Conservation (phyloP, 192 early-diverging fungal genomes). For the Entomortierella beljakovae region DNA sequence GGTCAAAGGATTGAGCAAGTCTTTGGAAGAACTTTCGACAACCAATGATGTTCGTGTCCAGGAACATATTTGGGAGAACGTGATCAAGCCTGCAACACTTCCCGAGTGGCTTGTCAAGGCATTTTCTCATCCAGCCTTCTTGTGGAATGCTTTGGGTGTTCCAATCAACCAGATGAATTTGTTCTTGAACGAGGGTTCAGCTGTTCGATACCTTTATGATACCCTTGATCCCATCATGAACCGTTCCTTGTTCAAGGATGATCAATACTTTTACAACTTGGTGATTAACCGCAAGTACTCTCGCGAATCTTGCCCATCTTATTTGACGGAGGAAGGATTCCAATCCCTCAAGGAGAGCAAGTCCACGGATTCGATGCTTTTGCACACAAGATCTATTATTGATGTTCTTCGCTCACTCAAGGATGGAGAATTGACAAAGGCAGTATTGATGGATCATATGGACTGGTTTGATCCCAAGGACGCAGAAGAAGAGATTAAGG, state of each 20-base stretch:
- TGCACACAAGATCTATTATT: slow-evolving; percentile 88
- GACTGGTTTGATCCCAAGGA: slow-evolving; percentile 84
- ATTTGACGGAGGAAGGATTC: slow-evolving; percentile 80
- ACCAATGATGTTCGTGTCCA: slow-evolving; percentile 71
- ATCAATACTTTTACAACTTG: slow-evolving; percentile 92
- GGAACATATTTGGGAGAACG: slow-evolving; percentile 69
- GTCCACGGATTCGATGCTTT: slow-evolving; percentile 71
- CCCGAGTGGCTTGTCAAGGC: slow-evolving; percentile 66
- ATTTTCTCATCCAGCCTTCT: slow-evolving; percentile 82
- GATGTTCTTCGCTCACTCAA: slow-evolving; percentile 68
- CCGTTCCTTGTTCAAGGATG: slow-evolving; percentile 68
- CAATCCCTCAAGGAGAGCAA: slow-evolving; percentile 60
- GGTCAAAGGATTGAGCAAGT: slow-evolving; percentile 65
- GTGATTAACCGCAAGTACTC: slow-evolving; percentile 79
- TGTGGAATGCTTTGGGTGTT: slow-evolving; percentile 89
- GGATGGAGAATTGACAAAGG: slow-evolving; percentile 76
- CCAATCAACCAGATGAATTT: slow-evolving; percentile 90
- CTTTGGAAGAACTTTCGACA: slow-evolving; percentile 66
- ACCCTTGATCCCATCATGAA: slow-evolving; percentile 83
- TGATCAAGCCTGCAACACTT: slow-evolving; percentile 74
- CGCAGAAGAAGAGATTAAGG: slow-evolving; percentile 75
- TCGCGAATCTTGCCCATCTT: slow-evolving; percentile 75
- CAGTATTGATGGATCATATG: slow-evolving; percentile 91
- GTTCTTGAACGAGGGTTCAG: slow-evolving; percentile 82
- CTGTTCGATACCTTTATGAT: slow-evolving; percentile 82